These are phyloP conservation scores for Chenopodium quinoa DNA, from an alignment of 148 eudicot species.

Conservation along the genomic window DNA sequence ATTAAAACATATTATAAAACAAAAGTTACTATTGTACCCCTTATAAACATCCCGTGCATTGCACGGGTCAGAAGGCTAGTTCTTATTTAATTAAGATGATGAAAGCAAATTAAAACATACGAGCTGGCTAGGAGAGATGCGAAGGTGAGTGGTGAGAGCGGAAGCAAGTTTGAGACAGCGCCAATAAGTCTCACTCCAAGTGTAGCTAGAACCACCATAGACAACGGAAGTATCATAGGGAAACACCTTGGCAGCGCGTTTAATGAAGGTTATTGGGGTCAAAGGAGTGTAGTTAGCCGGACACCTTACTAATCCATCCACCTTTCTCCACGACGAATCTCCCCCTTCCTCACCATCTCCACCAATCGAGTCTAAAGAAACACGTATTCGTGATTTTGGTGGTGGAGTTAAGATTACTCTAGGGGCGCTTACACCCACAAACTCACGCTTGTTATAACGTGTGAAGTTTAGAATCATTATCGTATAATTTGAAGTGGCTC, in stretches of 20 bases:
- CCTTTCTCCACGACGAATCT: neutral
- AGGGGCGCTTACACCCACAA: neutral
- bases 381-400: neutral
- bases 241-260: conserved; percentile 41
- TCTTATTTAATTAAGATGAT: neutral
- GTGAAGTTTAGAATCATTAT: neutral
- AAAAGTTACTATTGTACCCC: too few species aligned
- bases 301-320: conserved; percentile 34
- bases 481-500: too few species aligned
- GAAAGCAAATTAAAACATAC: conserved; percentile 23
- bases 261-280: conserved; percentile 40
- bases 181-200: conserved; percentile 37
- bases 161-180: conserved; percentile 44
- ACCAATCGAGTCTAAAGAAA: neutral
- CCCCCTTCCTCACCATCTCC: neutral
- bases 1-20: too few species aligned
- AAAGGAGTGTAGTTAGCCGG: conserved; percentile 37
- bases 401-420: neutral
- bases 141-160: conserved; percentile 26
- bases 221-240: conserved; percentile 35
- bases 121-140: conserved; percentile 34
- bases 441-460: neutral
- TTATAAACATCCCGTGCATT: too few species aligned
- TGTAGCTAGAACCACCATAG: conserved; percentile 17
- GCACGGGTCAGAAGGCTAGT: too few species aligned